Base-by-base conservation (phyloP, 2,329 filamentous ascomycete species). In the Epicoccum nigrum region DNA sequence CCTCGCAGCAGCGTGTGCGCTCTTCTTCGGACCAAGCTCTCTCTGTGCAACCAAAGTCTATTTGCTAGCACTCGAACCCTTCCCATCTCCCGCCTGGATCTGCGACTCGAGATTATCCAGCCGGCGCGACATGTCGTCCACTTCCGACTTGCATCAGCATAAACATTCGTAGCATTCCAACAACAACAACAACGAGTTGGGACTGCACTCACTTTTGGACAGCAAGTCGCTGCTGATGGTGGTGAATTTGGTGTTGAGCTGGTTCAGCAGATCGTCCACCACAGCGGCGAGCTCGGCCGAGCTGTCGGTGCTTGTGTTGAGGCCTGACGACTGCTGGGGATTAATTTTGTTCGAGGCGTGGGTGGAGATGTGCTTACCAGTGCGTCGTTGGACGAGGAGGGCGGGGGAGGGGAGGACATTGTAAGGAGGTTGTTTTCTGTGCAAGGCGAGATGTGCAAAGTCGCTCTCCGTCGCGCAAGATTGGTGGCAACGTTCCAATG, bases 81-180 rank as follows among this genome's bases (percentile, higher is more conserved):
- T 73, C 19, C 75, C 58, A 62, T 84, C 70, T 51, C 78, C 81
- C 31, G 83, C 81, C 63, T 84, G 80, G 35, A 95, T 79, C 12
- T 87, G 86, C 19, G 87, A 80, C 72, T 95, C 92, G 9, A 97
- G 81, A 51, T 86, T 90, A 69, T 97, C 92, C 17, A 97, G 77
- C 20, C 92, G 85, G 54, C 88, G 82, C 12, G 90, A 89, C 92
- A 97, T 96, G 58, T 96, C 92, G 68, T 96, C 92, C 89, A 97
- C 92, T 96, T 15, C 2, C 6, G 7, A 25, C 23, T 7, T 7
- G 53, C 7, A 57, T 43, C 33, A 21, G 17, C 31, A 2, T 7
- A 31, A 12, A 12, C 38, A 42, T 12, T 23, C 19, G 16, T 23
- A 9, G n/a, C n/a, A 25, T 7, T 25, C 6, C 23, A 25, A 9